Evolutionary conservation across 441 rosid genomes (phyloP).

Genomic region (Erysimum cheiri): DNA sequence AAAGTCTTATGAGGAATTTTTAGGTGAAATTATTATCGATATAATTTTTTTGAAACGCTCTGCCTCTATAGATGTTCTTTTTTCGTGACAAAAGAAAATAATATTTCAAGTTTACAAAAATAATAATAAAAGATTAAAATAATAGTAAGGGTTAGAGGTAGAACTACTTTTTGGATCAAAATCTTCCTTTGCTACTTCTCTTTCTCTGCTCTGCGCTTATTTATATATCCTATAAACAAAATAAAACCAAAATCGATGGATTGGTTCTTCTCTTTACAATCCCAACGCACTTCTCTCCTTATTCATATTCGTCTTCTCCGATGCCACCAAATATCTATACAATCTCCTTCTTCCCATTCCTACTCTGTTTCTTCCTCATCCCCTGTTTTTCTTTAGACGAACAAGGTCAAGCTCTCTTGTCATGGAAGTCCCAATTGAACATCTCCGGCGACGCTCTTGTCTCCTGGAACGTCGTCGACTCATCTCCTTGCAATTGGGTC

Average conservation of each 20-base stretch:
- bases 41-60: neutral
- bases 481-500: conserved; percentile 74
- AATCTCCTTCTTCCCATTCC: conserved; percentile 39
- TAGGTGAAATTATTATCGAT: neutral
- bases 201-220: conserved; percentile 27
- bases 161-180: conserved; percentile 60
- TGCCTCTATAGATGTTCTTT: conserved; percentile 2
- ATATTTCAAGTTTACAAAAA: neutral
- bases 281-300: conserved; percentile 71
- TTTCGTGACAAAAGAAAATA: neutral
- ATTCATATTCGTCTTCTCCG: conserved; percentile 47
- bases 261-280: conserved; percentile 71
- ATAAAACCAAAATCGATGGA: conserved; percentile 54
- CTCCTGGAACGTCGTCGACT: conserved; percentile 67
- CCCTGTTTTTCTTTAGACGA: conserved; percentile 59
- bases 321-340: conserved; percentile 36
- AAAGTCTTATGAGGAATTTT: neutral
- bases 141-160: conserved; percentile 13
- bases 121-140: neutral
- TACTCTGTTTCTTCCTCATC: conserved; percentile 51
- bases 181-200: conserved; percentile 54
- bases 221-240: conserved; percentile 65
- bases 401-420: conserved; percentile 72
- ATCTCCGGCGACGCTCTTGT: conserved; percentile 50
- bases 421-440: conserved; percentile 77